Evolutionary conservation across 495 filamentous ascomycete genomes (phyloP), one percentile per base, ranked within the genome.

Genomic region (Trichoderma parareesei): DNA sequence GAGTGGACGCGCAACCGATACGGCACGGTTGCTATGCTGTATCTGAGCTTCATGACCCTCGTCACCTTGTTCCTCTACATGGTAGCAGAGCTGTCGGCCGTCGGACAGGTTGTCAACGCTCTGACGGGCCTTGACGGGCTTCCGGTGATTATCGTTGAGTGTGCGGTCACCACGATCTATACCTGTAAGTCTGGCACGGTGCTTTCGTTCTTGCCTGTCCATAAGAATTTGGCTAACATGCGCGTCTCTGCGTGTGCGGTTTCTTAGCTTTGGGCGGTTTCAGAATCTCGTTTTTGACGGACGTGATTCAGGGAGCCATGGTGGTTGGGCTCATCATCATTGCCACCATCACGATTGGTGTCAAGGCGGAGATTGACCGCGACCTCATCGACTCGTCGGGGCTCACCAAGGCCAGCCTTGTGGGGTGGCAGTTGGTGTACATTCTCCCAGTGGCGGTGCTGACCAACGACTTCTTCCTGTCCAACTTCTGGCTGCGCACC

Each of bases 61-160:
- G 83, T 88, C 53, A 91, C 89, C 2, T 79, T 92, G 65, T 92
- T 91, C 69, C 71, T 92, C 40, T 91, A 91, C 78, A 91, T 92
- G 89, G 85, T 91, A 7, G 85, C 89, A 10, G 89, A 92, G 72
- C 78, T 91, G 53, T 90, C 87, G 38, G 85, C 87, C 9, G 73
- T 92, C 27, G 86, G 89, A 61, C 89, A 91, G 70, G 89, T 91
- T 61, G 77, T 91, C 68, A 84, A 73, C 61, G 78, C 83, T n/a
- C 72, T 92, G 68, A 90, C 89, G 3, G 89, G 89, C 13, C 76
- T 92, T 64, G 76, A 91, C 65, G 85, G 86, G 4, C 77, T 91
- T n/a, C 87, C 89, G 10, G 82, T 87, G 20, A 78, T 91, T 60
- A 89, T 92, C 69, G 87, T 90, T 1, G 79, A 92, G 68, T 88